These are phyloP conservation scores for Diplosphaera chodatii DNA, from an alignment of 139 green algal species.

Conservation along the genomic window DNA sequence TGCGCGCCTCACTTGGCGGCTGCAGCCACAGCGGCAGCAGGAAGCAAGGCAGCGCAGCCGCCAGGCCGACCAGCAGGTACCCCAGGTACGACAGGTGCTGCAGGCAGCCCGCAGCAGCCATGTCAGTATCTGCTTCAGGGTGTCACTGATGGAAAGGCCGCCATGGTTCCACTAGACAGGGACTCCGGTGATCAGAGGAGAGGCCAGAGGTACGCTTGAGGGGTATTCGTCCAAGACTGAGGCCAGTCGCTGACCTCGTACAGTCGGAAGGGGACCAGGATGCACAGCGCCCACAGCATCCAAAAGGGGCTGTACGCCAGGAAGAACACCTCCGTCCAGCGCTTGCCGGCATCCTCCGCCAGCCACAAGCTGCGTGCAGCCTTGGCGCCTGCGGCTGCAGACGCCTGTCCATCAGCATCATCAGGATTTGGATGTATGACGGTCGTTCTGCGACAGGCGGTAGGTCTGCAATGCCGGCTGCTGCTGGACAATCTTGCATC, in stretches of 20 bases:
- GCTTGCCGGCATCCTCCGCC: conserved; percentile 72
- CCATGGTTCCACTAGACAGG: too few relatives aligned
- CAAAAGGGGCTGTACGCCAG: conserved; percentile 86
- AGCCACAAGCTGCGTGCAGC: conserved; percentile 46
- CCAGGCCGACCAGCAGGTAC: conserved; percentile 81
- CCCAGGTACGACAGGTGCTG: conserved; percentile 58
- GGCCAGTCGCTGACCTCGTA: conserved; percentile 67
- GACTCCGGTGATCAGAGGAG: too few relatives aligned
- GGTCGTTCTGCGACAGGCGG: too few relatives aligned
- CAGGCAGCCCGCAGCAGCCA: too few relatives aligned
- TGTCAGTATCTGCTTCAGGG: too few relatives aligned
- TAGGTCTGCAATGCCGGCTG: too few relatives aligned
- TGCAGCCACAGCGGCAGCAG: conserved; percentile 69
- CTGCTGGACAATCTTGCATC: too few relatives aligned
- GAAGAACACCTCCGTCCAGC: conserved; percentile 88
- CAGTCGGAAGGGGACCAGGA: conserved; percentile 86
- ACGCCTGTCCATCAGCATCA: too few relatives aligned
- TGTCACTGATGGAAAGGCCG: too few relatives aligned
- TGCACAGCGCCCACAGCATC: conserved; percentile 81
- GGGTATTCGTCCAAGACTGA: too few relatives aligned
- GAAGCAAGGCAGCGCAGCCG: conserved; percentile 62
- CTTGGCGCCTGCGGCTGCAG: background rate
- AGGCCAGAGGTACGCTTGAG: too few relatives aligned
- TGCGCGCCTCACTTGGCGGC: conserved; percentile 58
- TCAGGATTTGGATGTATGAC: too few relatives aligned